Evolutionary conservation across 345 rosid species (phyloP).

Genomic region (Aquilaria malaccensis): DNA sequence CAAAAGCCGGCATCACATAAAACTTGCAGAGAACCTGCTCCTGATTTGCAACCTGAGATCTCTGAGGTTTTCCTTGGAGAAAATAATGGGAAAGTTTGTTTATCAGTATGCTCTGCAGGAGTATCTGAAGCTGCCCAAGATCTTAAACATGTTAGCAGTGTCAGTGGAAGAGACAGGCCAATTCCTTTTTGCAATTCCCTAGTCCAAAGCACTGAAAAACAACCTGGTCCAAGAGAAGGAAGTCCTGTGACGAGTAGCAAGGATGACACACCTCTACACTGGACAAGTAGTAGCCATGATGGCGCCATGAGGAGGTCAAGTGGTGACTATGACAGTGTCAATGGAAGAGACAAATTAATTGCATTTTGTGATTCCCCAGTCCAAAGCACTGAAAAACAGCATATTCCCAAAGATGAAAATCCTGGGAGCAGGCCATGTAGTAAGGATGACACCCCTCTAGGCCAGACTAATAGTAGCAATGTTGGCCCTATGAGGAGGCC

Average conservation of each 20-base stretch:
- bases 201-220: slow-evolving; percentile 30
- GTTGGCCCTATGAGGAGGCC: slow-evolving; percentile 13
- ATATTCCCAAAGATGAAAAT: slow-evolving; percentile 4
- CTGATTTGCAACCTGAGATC: slow-evolving; percentile 19
- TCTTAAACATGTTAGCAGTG: slow-evolving; percentile 17
- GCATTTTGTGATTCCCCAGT: too few relatives aligned
- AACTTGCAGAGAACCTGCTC: slow-evolving; percentile 25
- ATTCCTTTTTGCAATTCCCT: slow-evolving; percentile 16
- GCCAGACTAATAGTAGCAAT: slow-evolving; percentile 14
- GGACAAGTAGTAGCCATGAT: slow-evolving; percentile 8
- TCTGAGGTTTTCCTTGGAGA: slow-evolving; percentile 24
- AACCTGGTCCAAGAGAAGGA: slow-evolving; percentile 21
- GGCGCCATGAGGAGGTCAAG: slow-evolving; percentile 2
- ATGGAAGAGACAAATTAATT: too few relatives aligned
- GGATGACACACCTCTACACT: slow-evolving; percentile 8
- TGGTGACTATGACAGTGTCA: background rate
- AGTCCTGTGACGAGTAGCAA: slow-evolving; percentile 12
- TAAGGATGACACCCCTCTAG: slow-evolving; percentile 13
- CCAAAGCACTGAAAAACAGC: too few relatives aligned
- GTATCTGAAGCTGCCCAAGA: slow-evolving; percentile 24
- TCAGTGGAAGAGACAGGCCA: slow-evolving; percentile 22
- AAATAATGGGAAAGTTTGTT: slow-evolving; percentile 23
- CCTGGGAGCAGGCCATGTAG: slow-evolving; percentile 14
- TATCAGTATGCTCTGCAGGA: slow-evolving; percentile 28
- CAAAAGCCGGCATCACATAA: slow-evolving; percentile 33